These are phyloP conservation scores for Nakazawaea ishiwadae DNA, from an alignment of 805 yeast species.

Conservation along the genomic window DNA sequence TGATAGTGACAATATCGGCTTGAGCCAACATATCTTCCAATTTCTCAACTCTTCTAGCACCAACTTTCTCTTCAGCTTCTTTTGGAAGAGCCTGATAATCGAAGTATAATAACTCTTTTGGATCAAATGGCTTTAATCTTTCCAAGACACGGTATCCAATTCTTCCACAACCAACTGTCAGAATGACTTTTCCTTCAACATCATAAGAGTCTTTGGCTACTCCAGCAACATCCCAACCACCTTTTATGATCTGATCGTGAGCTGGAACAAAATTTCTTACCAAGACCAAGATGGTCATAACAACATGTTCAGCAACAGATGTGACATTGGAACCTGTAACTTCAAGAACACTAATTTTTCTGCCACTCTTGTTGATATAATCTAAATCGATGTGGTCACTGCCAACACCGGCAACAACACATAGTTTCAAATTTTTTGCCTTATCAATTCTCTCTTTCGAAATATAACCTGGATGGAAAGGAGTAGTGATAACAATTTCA, in stretches of 20 bases:
- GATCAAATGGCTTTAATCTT: slow-evolving; percentile 67
- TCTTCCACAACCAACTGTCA: slow-evolving; percentile 82
- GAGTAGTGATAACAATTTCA: slow-evolving; percentile 75
- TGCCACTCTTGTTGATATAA: slow-evolving; percentile 54
- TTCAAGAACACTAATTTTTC: slow-evolving; percentile 64
- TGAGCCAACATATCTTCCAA: slow-evolving; percentile 62
- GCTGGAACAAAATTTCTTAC: slow-evolving; percentile 79
- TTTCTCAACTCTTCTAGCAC: slow-evolving; percentile 53
- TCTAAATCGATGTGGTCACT: slow-evolving; percentile 75
- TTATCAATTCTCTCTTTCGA: slow-evolving; percentile 59
- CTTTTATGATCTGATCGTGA: slow-evolving; percentile 58
- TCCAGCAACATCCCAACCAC: slow-evolving; percentile 75
- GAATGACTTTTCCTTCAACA: slow-evolving; percentile 68
- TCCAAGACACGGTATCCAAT: slow-evolving; percentile 75
- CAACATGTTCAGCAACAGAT: slow-evolving; percentile 78
- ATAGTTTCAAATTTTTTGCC: slow-evolving; percentile 66
- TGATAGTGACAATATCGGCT: slow-evolving; percentile 72
- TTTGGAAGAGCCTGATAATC: slow-evolving; percentile 68
- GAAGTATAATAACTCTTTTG: slow-evolving; percentile 66
- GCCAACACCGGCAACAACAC: slow-evolving; percentile 82
- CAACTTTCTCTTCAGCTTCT: slow-evolving; percentile 53
- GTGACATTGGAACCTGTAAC: slow-evolving; percentile 81
- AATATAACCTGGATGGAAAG: slow-evolving; percentile 79
- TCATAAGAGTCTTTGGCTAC: slow-evolving; percentile 72
- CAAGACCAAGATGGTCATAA: slow-evolving; percentile 66